These are phyloP conservation scores for Cichorium intybus DNA, from an alignment of 140 eudicot genomes.

Conservation along the genomic window DNA sequence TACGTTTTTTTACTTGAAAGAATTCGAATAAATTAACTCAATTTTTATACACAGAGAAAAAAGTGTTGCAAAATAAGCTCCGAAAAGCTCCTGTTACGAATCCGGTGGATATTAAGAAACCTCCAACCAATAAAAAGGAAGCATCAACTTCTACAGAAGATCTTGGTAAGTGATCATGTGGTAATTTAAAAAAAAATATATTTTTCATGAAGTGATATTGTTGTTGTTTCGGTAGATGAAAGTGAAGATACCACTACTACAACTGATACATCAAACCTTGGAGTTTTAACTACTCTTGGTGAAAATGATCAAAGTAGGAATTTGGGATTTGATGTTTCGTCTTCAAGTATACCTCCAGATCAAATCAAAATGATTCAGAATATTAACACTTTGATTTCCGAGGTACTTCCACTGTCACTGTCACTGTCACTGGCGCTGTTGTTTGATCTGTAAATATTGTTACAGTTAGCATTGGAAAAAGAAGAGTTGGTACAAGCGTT, in stretches of 20 bases:
- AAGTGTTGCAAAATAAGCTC: constrained; percentile 69
- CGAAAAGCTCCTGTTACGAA: constrained; percentile 68
- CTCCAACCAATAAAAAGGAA: constrained; percentile 45
- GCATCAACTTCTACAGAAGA: constrained; percentile 87
- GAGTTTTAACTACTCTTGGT: constrained; percentile 15
- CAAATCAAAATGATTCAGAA: constrained; percentile 71
- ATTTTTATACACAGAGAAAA: too few species aligned
- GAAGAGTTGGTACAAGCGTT: constrained; percentile 76
- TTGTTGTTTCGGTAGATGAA: constrained; percentile 20
- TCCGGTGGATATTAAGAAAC: constrained; percentile 41
- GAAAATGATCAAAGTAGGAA: constrained; percentile 43
- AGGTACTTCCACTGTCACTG: constrained; percentile 41
- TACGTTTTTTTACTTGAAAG: background rate
- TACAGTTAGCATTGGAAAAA: constrained; percentile 76
- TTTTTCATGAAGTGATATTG: background rate
- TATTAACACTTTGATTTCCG: constrained; percentile 69
- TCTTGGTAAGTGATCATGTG: constrained; percentile 52
- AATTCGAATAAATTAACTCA: too few species aligned
- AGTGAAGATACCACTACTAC: constrained; percentile 33
- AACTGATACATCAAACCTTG: constrained; percentile 29
- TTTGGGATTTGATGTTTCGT: constrained; percentile 48
- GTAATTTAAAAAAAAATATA: background rate
- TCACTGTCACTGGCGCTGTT: background rate
- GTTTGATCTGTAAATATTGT: background rate
- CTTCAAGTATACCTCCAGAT: constrained; percentile 71